These are phyloP conservation scores for Skeletonema potamos DNA, from an alignment of 108 stramenopile genomes.

Conservation along the genomic window DNA sequence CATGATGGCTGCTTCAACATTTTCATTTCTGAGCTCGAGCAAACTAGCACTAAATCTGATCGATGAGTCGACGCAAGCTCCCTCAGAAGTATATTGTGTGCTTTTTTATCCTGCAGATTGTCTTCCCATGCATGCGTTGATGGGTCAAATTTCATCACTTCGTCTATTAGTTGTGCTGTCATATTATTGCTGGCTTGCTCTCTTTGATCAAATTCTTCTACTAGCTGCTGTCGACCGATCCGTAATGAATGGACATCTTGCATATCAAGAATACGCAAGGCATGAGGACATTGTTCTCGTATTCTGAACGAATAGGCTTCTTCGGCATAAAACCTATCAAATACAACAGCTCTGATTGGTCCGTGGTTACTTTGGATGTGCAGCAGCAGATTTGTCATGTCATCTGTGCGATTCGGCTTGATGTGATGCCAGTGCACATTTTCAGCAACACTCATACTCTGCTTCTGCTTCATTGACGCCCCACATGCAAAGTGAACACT, in stretches of 20 bases:
- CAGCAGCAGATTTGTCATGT: conserved; percentile 32
- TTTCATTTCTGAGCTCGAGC: conserved; percentile 56
- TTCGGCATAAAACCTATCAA: conserved; percentile 79
- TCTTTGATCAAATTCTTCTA: conserved; percentile 22
- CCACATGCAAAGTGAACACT: conserved; percentile 43
- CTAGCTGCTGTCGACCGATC: conserved; percentile 43
- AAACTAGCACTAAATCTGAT: conserved; percentile 69
- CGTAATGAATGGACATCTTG: conserved; percentile 85
- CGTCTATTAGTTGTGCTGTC: conserved; percentile 10
- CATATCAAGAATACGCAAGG: conserved; percentile 74
- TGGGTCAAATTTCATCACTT: conserved; percentile 28
- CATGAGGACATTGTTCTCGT: conserved; percentile 26
- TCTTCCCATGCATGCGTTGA: background rate
- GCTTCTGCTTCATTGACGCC: conserved; percentile 5
- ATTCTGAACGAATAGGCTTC: conserved; percentile 73
- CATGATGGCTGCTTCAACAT: conserved; percentile 26
- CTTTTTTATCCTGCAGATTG: background rate
- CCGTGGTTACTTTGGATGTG: conserved; percentile 5
- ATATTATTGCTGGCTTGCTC: background rate
- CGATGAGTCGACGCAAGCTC: conserved; percentile 73
- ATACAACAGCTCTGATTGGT: conserved; percentile 46
- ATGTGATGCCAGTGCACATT: conserved; percentile 38
- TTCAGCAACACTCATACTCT: background rate
- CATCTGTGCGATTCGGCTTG: conserved; percentile 28
- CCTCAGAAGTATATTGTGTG: conserved; percentile 41